A percentile compares a stretch with the other conserved stretches of the same genome.
These are phyloP conservation scores for Aspergillus floridensis DNA, from an alignment of 2,329 filamentous ascomycete genomes.

Conservation along the genomic window DNA sequence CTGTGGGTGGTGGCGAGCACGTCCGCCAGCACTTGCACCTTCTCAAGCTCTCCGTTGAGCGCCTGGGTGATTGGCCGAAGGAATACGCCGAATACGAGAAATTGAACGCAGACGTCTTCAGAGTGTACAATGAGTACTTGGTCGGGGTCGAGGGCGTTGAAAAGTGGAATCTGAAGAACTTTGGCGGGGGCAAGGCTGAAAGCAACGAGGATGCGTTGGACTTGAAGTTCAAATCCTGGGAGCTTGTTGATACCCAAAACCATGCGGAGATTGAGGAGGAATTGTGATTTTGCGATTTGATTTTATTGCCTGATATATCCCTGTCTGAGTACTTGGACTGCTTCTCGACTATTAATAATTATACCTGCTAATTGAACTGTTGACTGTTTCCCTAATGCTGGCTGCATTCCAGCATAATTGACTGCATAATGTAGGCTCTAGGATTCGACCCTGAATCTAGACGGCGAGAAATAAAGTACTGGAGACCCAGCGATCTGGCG, in stretches of 20 bases:
- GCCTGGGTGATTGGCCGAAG: slow-evolving; percentile 47
- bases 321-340: background rate
- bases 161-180: slow-evolving; percentile 49
- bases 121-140: slow-evolving; percentile 39
- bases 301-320: background rate
- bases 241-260: slow-evolving; percentile 10
- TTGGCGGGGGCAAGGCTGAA: slow-evolving; percentile 49
- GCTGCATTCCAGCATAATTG: no score
- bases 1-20: slow-evolving; percentile 20
- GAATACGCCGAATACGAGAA: slow-evolving; percentile 49
- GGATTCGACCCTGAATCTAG: no score
- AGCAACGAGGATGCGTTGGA: slow-evolving; percentile 31
- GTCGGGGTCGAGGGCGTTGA: slow-evolving; percentile 46
- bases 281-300: background rate
- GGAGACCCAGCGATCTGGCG: background rate
- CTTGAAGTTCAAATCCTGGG: slow-evolving; percentile 13
- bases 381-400: background rate
- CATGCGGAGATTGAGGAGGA: slow-evolving; percentile 7
- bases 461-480: background rate
- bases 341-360: background rate
- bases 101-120: slow-evolving; percentile 47
- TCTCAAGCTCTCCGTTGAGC: slow-evolving; percentile 41
- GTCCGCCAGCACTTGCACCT: slow-evolving; percentile 39
- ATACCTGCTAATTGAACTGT: background rate
- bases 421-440: no score